Evolutionary conservation across 1,284 basidiomycete genomes (phyloP).

Genomic region (Schizopora paradoxa): DNA sequence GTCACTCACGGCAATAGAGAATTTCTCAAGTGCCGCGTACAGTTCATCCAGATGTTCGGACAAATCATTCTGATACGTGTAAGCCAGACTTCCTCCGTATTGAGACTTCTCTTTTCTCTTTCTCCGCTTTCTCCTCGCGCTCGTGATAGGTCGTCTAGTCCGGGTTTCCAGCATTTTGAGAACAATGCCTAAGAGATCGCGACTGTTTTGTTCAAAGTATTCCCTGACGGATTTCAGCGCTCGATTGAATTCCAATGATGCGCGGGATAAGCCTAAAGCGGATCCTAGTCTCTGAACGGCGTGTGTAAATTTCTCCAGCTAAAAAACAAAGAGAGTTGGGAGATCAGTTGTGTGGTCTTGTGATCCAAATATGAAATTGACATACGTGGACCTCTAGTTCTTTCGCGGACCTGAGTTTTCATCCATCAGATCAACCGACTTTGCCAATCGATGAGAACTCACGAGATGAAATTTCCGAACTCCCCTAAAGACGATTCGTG

Average conservation of each 20-base stretch:
- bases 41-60: conserved; percentile 7
- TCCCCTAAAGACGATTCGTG: too few species aligned
- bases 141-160: too few species aligned
- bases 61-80: conserved; percentile 1
- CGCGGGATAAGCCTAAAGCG: conserved; percentile 8
- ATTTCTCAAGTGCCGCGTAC: conserved; percentile 8
- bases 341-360: background rate
- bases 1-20: conserved; percentile 8
- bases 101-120: background rate
- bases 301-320: conserved; percentile 13
- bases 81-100: conserved; percentile 5
- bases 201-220: conserved; percentile 11
- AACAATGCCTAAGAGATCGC: conserved; percentile 4
- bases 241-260: conserved; percentile 8
- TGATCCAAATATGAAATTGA: too few species aligned
- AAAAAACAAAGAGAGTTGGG: background rate
- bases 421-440: background rate
- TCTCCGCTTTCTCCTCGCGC: conserved; percentile 7
- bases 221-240: conserved; percentile 3
- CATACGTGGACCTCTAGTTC: conserved; percentile 10
- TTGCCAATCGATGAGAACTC: background rate
- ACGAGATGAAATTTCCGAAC: conserved; percentile 13
- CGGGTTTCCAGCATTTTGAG: conserved; percentile 6
- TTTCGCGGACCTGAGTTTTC: conserved; percentile 7
- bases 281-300: conserved; percentile 13